phyloP scores from a whole-genome alignment of 2,329 filamentous ascomycete species.

The Grosmannia serpens region DNA sequence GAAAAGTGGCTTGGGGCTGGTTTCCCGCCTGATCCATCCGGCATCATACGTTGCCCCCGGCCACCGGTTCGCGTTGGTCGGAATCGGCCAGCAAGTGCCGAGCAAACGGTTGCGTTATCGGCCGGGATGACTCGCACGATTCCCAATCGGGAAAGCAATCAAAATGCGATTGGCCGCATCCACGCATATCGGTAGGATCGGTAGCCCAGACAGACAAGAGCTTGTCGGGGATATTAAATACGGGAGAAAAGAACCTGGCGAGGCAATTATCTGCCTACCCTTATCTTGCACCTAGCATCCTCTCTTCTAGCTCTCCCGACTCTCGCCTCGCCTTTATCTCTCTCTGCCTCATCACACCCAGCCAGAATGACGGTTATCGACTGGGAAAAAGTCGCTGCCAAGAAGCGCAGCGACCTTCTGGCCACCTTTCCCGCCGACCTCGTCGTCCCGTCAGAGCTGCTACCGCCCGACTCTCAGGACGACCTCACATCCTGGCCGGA shows the following conservation, averaged over 20 bases:
- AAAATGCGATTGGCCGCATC: not conserved
- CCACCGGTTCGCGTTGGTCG: not conserved
- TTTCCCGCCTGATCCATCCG: not conserved
- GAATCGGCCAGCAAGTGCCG: too few species aligned
- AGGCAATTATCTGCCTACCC: not conserved
- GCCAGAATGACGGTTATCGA: not conserved
- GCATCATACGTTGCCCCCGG: not conserved
- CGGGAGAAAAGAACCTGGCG: not conserved
- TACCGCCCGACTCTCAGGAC: slow-evolving; percentile 40
- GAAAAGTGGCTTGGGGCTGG: too few species aligned
- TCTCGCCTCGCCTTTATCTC: not conserved
- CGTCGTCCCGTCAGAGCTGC: slow-evolving; percentile 38
- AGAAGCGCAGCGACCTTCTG: slow-evolving; percentile 29
- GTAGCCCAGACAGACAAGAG: not conserved
- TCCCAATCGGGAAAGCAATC: slow-evolving; percentile 7
- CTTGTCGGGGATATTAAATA: not conserved
- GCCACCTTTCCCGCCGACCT: slow-evolving; percentile 46
- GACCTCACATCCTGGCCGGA: slow-evolving; percentile 46
- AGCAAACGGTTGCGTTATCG: not conserved
- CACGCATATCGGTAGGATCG: not conserved
- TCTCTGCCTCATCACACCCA: not conserved
- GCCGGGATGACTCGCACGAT: not conserved
- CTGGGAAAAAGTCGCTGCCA: slow-evolving; percentile 31
- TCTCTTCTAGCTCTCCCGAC: not conserved
- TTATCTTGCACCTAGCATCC: not conserved